phyloP scores from a whole-genome alignment of 176 grass and related monocot species.

The Avena insularis region DNA sequence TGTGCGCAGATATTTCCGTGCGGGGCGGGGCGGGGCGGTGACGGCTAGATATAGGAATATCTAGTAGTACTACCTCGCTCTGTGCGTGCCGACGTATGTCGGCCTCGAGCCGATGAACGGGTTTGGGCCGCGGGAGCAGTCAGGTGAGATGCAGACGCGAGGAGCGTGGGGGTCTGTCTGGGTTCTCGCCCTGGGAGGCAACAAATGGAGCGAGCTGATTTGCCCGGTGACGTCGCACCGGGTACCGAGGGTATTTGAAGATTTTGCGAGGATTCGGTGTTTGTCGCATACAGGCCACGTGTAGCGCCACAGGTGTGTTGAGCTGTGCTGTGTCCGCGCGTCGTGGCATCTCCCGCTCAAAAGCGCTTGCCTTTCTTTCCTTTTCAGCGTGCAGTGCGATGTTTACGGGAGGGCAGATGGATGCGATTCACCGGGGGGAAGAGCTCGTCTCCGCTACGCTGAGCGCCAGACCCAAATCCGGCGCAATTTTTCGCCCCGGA shows the following conservation, averaged over 20 bases:
- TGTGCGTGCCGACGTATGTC: constrained; percentile 31
- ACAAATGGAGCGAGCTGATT: constrained; percentile 52
- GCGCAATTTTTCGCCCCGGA: too few species aligned
- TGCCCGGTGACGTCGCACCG: constrained; percentile 32
- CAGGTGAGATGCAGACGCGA: too few species aligned
- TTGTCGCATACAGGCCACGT: constrained; percentile 42
- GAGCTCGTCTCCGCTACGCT: too few species aligned
- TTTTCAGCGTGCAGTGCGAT: not conserved
- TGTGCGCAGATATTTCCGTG: constrained; percentile 47
- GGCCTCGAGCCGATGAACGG: not conserved
- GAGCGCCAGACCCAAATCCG: too few species aligned
- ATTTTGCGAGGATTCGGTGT: constrained; percentile 34
- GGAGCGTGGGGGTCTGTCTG: not conserved
- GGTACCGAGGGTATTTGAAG: not conserved
- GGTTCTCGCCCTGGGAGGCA: not conserved
- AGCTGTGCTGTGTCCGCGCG: constrained; percentile 12
- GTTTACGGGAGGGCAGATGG: not conserved
- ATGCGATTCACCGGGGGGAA: not conserved
- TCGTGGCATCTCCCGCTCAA: constrained; percentile 28
- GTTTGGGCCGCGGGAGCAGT: not conserved
- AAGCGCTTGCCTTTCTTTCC: not conserved
- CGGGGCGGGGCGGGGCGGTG: not conserved
- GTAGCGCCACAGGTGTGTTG: constrained; percentile 25
- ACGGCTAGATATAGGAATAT: constrained; percentile 1
- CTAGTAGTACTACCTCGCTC: not conserved